Percentiles rank a stretch among this genome's conserved stretches.
phyloP scores from a whole-genome alignment of 2,329 filamentous ascomycete species.

The Ceratocystis lukuohia region DNA sequence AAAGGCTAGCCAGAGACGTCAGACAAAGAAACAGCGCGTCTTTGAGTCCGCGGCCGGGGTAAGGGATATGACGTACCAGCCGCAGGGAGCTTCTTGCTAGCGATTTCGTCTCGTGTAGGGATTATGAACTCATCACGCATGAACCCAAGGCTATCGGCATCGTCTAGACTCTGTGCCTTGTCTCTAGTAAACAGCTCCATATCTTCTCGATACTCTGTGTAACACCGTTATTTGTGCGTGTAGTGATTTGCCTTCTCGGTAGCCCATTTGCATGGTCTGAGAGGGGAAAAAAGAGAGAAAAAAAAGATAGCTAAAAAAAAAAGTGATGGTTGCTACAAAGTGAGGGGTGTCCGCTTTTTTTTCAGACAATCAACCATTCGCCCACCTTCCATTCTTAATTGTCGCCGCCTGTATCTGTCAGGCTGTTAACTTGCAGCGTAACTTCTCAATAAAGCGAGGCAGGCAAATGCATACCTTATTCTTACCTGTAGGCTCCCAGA shows the following conservation, averaged over 20 bases:
- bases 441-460: neutral
- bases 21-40: neutral
- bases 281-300: neutral
- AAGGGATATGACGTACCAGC: slow-evolving; percentile 19
- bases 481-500: neutral
- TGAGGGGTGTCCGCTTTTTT: slow-evolving; percentile 15
- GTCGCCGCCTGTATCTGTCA: neutral
- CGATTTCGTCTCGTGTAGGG: slow-evolving; percentile 35
- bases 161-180: slow-evolving; percentile 33
- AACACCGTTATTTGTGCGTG: neutral
- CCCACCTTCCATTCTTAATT: neutral
- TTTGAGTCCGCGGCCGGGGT: neutral
- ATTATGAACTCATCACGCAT: slow-evolving; percentile 58
- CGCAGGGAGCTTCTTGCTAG: slow-evolving; percentile 24
- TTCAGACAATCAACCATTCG: neutral
- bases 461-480: neutral
- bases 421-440: neutral
- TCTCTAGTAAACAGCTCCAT: slow-evolving; percentile 14
- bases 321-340: neutral
- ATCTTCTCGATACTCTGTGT: neutral
- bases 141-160: slow-evolving; percentile 38
- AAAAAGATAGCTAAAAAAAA: neutral
- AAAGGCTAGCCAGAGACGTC: slow-evolving; percentile 11
- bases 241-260: neutral
- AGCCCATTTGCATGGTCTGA: neutral